A percentile compares a stretch with the other conserved stretches of the same genome.
Conservation (phyloP, 345 rosid genomes). For the Turritis glabra region DNA sequence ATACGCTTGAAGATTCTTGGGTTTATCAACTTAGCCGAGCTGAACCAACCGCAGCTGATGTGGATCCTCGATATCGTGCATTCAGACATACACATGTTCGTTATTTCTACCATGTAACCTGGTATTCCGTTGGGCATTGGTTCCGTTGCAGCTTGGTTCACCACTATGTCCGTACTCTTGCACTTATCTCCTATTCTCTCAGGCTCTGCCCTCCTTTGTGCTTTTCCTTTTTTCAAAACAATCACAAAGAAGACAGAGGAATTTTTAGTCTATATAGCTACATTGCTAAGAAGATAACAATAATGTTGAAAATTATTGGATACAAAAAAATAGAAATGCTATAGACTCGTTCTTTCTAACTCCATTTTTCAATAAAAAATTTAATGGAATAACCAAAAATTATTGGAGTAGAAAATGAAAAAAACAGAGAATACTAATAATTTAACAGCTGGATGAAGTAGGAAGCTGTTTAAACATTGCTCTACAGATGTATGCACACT, state of each 20-base stretch:
- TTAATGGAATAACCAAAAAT: background rate
- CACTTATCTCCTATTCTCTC: constrained; percentile 69
- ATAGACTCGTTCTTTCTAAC: background rate
- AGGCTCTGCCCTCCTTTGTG: constrained; percentile 35
- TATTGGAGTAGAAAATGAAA: background rate
- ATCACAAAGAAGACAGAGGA: background rate
- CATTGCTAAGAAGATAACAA: background rate
- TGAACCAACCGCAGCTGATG: constrained; percentile 87
- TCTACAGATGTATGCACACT: background rate
- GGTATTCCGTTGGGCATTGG: constrained; percentile 83
- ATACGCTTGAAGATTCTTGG: constrained; percentile 84
- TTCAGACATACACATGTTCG: constrained; percentile 66
- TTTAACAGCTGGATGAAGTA: constrained; percentile 15
- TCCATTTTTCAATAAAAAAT: background rate
- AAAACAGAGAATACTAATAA: background rate
- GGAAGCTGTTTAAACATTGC: constrained; percentile 10
- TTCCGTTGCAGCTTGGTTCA: constrained; percentile 66
- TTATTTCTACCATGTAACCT: constrained; percentile 72
- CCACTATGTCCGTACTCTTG: constrained; percentile 55
- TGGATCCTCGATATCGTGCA: constrained; percentile 71
- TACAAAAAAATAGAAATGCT: background rate
- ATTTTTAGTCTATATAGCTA: background rate
- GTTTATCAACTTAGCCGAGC: constrained; percentile 72
- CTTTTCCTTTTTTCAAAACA: background rate
- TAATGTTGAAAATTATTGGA: background rate